Conservation (phyloP, 2,329 filamentous ascomycete genomes). For the Pseudocercospora ulei region DNA sequence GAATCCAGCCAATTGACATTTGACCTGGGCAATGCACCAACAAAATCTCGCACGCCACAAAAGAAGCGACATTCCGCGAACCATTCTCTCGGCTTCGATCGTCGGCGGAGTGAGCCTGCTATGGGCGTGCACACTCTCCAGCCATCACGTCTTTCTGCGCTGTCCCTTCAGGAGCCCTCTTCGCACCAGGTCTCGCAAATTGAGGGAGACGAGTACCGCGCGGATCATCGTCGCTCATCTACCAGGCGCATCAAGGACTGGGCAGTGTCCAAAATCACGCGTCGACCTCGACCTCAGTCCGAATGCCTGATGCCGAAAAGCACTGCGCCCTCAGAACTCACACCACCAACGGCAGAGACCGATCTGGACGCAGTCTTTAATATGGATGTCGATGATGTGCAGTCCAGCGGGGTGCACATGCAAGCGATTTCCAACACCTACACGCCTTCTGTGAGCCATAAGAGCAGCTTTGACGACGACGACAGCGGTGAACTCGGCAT, state of each 20-base stretch:
- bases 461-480: constrained; percentile 13
- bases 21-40: constrained; percentile 8
- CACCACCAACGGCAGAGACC: constrained; percentile 25
- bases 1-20: constrained; percentile 17
- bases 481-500: constrained; percentile 53
- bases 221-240: constrained; percentile 25
- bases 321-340: not conserved
- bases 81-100: constrained; percentile 53
- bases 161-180: constrained; percentile 30
- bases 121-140: constrained; percentile 26
- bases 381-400: constrained; percentile 15
- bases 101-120: constrained; percentile 36
- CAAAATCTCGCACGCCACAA: constrained; percentile 28
- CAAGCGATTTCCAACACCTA: constrained; percentile 11
- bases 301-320: constrained; percentile 8
- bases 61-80: constrained; percentile 56
- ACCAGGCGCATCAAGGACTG: constrained; percentile 62
- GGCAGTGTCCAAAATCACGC: constrained; percentile 50
- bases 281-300: constrained; percentile 23
- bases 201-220: constrained; percentile 10
- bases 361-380: constrained; percentile 31
- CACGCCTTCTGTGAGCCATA: constrained; percentile 10
- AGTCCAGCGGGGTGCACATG: constrained; percentile 3
- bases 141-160: constrained; percentile 27
- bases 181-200: constrained; percentile 2